phyloP scores from a whole-genome alignment of 495 filamentous ascomycete genomes.

The Neurospora tetraspora region DNA sequence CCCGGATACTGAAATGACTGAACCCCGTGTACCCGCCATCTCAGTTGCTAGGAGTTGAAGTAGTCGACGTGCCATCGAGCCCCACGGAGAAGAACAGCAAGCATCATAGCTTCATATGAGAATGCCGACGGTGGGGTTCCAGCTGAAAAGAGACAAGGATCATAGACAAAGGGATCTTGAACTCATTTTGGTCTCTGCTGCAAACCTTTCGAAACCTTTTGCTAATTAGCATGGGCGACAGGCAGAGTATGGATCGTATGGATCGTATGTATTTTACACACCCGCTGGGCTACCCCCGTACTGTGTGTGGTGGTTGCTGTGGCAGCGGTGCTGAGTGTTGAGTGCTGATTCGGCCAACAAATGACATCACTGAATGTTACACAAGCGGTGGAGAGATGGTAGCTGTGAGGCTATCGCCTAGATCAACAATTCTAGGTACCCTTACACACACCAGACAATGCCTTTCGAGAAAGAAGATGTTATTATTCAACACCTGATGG shows the following conservation, averaged over 20 bases:
- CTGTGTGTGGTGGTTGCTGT: neutral
- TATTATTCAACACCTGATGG: neutral
- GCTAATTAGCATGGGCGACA: neutral
- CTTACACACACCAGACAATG: neutral
- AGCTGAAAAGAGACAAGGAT: neutral
- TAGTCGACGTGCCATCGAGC: too few relatives aligned
- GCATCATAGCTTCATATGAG: neutral
- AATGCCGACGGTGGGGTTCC: neutral
- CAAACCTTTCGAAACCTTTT: neutral
- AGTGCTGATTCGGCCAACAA: constrained; percentile 8
- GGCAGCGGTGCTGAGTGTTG: neutral
- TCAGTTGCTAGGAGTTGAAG: neutral
- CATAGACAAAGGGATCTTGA: neutral
- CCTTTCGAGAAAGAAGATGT: neutral
- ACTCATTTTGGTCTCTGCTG: neutral
- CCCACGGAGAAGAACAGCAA: neutral
- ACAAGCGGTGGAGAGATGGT: neutral
- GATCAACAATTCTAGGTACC: neutral
- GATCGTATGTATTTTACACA: neutral
- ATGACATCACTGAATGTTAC: constrained; percentile 11
- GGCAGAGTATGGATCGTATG: neutral
- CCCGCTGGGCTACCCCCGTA: neutral
- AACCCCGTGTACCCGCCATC: neutral
- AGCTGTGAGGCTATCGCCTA: neutral
- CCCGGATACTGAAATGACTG: neutral